Base-by-base conservation (phyloP, 441 rosid genomes). In the Manihot esculenta region DNA sequence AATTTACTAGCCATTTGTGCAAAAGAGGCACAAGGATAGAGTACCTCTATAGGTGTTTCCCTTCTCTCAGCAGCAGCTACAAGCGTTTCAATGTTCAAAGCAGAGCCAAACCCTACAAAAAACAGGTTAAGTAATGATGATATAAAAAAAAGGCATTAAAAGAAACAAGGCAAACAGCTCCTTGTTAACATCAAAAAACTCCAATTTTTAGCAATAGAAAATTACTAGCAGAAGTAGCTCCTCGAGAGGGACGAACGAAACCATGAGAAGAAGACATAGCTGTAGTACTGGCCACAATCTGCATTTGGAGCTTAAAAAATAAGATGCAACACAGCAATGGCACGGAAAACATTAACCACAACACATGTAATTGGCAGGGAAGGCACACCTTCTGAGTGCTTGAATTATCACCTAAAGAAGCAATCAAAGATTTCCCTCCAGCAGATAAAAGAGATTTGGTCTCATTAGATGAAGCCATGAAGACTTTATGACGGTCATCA, bases 1-100 rank as follows among this genome's bases (percentile, higher is more conserved):
- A 24, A 26, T 64, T 7, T 5, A 35, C 24, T 15, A 26, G 18
- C 21, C 24, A 10, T 47, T 64, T 26, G 18, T 10, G 3, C 20
- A 48, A 49, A 12, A 18, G n/a, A 11, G 6, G 8, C 1, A 49
- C 12, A 33, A 0, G 15, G 2, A n/a, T 27, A 11, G 1, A 42
- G 27, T 81, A 96, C 99, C 97, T 96, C 97, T 62, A 96, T 85
- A 62, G 87, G 94, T 44, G 88, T 87, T 66, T 90, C 96, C 68
- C 98, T 89, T 82, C 98, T 89, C 86, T 90, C 99, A 44, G 98
- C 98, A 73, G 99, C 99, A 81, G 98, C 97, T 76, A 90, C 96
- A 64, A 96, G 88, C 66, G 99, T 96, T 82, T 90, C 98, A 78
- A 96, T 91, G 84, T 90, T 96, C 89, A 96, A 79, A 62, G 99